Conservation (phyloP, 1,284 basidiomycete species). For the Schizophyllum commune region DNA sequence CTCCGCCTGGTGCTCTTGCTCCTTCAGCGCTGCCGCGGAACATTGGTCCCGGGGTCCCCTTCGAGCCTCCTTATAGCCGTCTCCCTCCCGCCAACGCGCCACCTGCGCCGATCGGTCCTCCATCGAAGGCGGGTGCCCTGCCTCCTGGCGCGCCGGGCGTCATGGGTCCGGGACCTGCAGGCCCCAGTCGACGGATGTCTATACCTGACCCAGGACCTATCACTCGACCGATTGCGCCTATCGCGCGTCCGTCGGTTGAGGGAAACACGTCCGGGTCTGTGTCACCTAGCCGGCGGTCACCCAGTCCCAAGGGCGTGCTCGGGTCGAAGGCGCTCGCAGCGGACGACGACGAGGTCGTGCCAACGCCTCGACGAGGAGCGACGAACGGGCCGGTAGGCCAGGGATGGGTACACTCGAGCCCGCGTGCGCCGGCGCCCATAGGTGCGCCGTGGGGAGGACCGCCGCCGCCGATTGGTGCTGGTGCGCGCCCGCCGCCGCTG, state of each 20-base stretch:
- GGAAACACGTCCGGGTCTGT: constrained; percentile 50
- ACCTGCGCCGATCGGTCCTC: constrained; percentile 48
- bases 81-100: constrained; percentile 25
- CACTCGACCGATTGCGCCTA: constrained; percentile 43
- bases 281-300: constrained; percentile 56
- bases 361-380: constrained; percentile 4
- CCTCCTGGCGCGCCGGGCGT: constrained; percentile 26
- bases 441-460: too few relatives aligned
- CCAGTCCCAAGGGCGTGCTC: constrained; percentile 65
- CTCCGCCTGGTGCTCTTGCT: constrained; percentile 27
- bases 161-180: too few relatives aligned
- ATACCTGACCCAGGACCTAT: constrained; percentile 50
- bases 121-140: constrained; percentile 29
- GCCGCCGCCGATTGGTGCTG: too few relatives aligned
- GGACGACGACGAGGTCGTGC: constrained; percentile 73
- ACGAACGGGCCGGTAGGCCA: too few relatives aligned
- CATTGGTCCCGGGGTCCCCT: constrained; percentile 38
- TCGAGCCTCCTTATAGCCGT: constrained; percentile 38
- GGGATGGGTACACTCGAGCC: too few relatives aligned
- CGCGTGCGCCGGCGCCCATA: too few relatives aligned
- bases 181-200: constrained; percentile 12
- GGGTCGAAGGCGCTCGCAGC: constrained; percentile 70
- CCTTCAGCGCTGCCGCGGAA: constrained; percentile 46
- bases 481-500: too few relatives aligned
- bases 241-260: constrained; percentile 37